Evolutionary conservation across 371 early-diverging fungal species (phyloP), one percentile per base, ranked within the genome.

Genomic region (Mucor sp.): DNA sequence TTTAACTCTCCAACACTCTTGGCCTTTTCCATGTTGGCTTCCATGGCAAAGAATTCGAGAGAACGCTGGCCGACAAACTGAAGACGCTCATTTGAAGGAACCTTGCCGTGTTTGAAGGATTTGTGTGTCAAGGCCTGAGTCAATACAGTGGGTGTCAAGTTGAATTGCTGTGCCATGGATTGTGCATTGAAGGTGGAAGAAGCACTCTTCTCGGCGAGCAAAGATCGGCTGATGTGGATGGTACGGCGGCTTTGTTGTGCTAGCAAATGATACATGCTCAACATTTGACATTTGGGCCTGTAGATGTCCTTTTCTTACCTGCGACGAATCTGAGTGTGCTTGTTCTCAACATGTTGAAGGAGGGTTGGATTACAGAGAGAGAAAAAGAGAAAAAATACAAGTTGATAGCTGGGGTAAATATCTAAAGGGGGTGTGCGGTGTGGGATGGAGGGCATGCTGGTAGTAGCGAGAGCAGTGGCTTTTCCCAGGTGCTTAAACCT

Each of bases 91-190:
- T 91, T 93, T 58, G 85, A 79, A 58, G 86, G 85, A 3, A 81
- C 74, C 44, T 65, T 80, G 27, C 85, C 89, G 48, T 90, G 87
- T 63, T 84, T 78, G 65, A 74, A 89, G 9, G 93, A 91, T 75
- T 84, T 86, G 73, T 94, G 93, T 23, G 93, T 93, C 62, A 92
- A 71, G 15, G 90, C 88, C 60, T 85, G 90, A 11, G 60, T 60
- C 27, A 73, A 66, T 11, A 58, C 61, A 48, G n/a, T 61, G 7
- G 73, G 73, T 60, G 69, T 60, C 55, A 73, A 48, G 44, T 62
- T 50, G 37, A 73, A 61, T 63, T 66, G 44, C 7, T 62, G 57
- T 35, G 73, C 73, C 9, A 57, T 58, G 44, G 63, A 28, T 58
- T 73, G 35, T 19, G 62, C 41, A 25, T 73, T 64, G 50, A 72